These are phyloP conservation scores for Suillus spraguei DNA, from an alignment of 768 basidiomycete genomes.

Conservation along the genomic window DNA sequence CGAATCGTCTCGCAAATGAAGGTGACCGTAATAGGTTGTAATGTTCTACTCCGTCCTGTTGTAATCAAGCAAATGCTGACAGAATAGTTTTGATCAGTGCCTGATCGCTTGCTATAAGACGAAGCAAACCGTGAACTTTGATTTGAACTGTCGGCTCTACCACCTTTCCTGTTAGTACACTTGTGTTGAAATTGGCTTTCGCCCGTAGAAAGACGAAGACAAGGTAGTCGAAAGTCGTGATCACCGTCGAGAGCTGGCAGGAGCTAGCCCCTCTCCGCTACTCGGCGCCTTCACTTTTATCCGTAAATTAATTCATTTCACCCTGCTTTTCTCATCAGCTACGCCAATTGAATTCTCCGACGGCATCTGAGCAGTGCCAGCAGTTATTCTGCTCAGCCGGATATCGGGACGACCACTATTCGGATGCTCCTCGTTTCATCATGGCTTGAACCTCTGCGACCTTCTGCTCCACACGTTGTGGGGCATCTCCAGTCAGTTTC, in stretches of 20 bases:
- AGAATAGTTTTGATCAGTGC: neutral
- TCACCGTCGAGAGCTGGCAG: neutral
- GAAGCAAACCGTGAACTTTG: neutral
- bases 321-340: conserved; percentile 4
- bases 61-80: neutral
- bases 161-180: neutral
- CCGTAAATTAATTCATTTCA: conserved; percentile 1
- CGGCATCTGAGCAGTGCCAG: conserved; percentile 2
- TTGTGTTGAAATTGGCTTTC: neutral
- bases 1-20: neutral
- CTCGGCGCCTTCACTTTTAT: neutral
- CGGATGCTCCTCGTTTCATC: conserved; percentile 4
- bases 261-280: neutral
- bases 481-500: neutral
- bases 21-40: neutral
- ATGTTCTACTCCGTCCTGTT: neutral
- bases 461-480: conserved; percentile 2
- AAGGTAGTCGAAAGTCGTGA: neutral
- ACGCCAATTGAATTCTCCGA: conserved; percentile 1
- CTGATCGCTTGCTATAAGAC: conserved; percentile 3
- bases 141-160: neutral
- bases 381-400: neutral
- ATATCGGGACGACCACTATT: neutral
- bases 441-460: neutral
- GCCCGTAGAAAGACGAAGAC: neutral